These are phyloP conservation scores for Sarocladium strictum DNA, from an alignment of 2,329 filamentous ascomycete genomes.

Conservation along the genomic window DNA sequence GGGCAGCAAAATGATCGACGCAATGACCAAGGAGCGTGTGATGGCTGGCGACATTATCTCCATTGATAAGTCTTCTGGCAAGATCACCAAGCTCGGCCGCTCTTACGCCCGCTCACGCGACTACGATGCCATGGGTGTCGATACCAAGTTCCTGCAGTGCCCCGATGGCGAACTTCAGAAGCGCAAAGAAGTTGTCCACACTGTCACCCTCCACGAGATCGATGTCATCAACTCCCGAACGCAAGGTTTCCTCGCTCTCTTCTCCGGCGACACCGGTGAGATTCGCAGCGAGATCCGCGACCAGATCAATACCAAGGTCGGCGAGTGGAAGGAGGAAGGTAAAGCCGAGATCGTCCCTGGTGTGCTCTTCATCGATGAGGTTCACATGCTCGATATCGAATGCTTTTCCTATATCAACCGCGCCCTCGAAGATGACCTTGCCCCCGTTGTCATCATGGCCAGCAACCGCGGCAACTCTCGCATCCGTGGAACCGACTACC, in stretches of 20 bases:
- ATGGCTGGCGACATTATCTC: constrained; percentile 98
- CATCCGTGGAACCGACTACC: constrained; percentile 90
- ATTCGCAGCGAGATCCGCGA: constrained; percentile 95
- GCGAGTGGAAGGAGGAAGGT: constrained; percentile 98
- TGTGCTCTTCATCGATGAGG: constrained; percentile 96
- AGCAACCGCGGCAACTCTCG: constrained; percentile 89
- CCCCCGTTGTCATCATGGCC: constrained; percentile 98
- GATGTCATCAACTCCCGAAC: constrained; percentile 98
- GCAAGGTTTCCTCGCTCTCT: constrained; percentile 95
- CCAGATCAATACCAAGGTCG: constrained; percentile 98
- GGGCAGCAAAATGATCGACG: constrained; percentile 99
- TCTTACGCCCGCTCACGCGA: constrained; percentile 93
- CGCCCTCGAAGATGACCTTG: constrained; percentile 87
- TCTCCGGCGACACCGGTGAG: constrained; percentile 96
- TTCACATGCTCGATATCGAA: constrained; percentile 99
- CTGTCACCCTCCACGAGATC: constrained; percentile 94
- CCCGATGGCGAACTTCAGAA: constrained; percentile 97
- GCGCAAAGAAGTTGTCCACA: constrained; percentile 94
- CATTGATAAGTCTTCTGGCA: constrained; percentile 96
- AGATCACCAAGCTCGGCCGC: constrained; percentile 93
- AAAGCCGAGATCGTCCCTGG: constrained; percentile 97
- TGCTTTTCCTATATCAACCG: constrained; percentile 99
- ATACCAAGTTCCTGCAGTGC: constrained; percentile 97
- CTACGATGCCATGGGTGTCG: constrained; percentile 98
- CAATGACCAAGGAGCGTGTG: constrained; percentile 98